Base-by-base conservation (phyloP, 257 asterid genomes). In the Jasminum sambac region DNA sequence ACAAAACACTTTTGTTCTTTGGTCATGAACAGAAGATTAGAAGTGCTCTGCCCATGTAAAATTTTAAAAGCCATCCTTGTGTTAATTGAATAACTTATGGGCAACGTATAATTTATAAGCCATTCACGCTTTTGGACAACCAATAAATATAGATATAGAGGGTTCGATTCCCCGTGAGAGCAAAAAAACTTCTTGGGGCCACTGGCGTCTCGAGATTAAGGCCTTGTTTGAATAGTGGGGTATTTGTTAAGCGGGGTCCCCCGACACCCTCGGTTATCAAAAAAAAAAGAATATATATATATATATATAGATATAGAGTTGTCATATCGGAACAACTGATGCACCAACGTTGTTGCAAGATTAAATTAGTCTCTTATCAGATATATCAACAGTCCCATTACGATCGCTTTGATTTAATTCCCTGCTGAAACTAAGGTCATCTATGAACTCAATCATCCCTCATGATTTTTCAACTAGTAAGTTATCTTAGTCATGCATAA, bases 401-500 rank as follows among this genome's bases (percentile, higher is more conserved):
- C 58, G 30, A 48, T 39, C 34, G 24, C 24, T 52, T 66, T 11
- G 11, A 70, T 24, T 38, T 67, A 66, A 50, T 37, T 62, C 37
- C 48, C 11, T 75, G 48, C 59, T 24, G 46, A 40, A 37, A 24
- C 70, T 42, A 61, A 25, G 14, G 50, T 39, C 26, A n/a, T 21
- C 13, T 37, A 42, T 50, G 72, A 50, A 72, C 66, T 74, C n/a
- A 40, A 25, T 52, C n/a, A 26, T 24, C 25, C 68, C 63, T 59
- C 41, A 41, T 43, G 52, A 24, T 44, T 39, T 63, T 72, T 67
- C 70, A 62, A 69, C 48, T 66, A 57, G 68, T 55, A 72, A 59
- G 66, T 9, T 36, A 65, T 66, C 64, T 75, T 26, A 44, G 46
- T 55, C 71, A 63, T 69, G 37, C 64, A 64, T 60, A 72, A 39